Evolutionary conservation across 306 rosid species (phyloP), one percentile per base, ranked within the genome.

Genomic region (Prunus mongolica): DNA sequence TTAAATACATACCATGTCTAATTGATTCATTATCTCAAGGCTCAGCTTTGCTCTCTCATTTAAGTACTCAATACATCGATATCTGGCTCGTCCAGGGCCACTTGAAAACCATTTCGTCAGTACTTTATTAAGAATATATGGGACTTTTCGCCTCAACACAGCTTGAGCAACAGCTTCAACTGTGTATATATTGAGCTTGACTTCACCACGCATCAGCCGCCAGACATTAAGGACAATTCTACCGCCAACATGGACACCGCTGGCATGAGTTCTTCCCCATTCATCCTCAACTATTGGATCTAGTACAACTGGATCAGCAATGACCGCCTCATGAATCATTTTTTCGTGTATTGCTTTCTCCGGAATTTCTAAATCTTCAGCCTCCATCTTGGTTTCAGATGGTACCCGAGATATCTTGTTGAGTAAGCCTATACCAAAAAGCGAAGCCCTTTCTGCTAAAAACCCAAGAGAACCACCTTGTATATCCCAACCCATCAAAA

Each of bases 191-290:
- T 83, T 90, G 67, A 94, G 96, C 84, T 92, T 94, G 78, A 94
- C 88, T 83, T 94, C 98, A 80, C 88, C 90, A 56, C 98, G 93
- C 83, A 94, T 88, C 79, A 94, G 84, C 65, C 96, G 87, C 98
- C 97, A 94, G 62, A 90, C 67, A 72, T 94, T 94, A 71, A 94
- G 94, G 83, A 94, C 95, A 85, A 94, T 84, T 91, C 98, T 92
- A 49, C 98, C 98, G 49, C 96, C 89, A 70, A 94, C 89, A 86
- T 94, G 97, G 78, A 94, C 82, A 78, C 98, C 98, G 32, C 96
- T 94, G 22, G 91, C 93, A 92, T 94, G 98, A 62, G 97, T 94
- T 61, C 97, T 85, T 32, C 98, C 98, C 98, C 98, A 94, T 85
- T 94, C 97, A 90, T 94, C 98, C 85, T 86, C 92, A 51, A 94